Evolutionary conservation across 2,329 filamentous ascomycete species (phyloP), one percentile per base, ranked within the genome.

Genomic region (Claviceps spartinae): DNA sequence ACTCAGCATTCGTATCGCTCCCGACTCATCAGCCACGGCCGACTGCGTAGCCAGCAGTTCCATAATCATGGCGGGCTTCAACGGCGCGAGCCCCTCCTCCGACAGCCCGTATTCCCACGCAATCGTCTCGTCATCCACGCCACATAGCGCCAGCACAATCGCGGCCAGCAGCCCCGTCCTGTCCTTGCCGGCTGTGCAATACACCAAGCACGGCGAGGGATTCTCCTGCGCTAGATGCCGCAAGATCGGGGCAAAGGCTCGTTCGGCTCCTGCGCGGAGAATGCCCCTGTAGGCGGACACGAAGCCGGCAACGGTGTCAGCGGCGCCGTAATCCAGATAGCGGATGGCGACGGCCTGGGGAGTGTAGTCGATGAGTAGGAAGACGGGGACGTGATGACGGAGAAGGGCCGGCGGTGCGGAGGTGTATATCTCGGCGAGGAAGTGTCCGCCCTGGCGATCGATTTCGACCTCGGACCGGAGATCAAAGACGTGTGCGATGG

Each of bases 131-230:
- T 81, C 74, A 1, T 72, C 65, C 0, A 86, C 80, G 4, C 81
- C 81, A 8, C 80, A 80, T 30, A 88, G 71, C 26, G 76, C 68
- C 41, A 88, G 71, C 8, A 89, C 63, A 42, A 90, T 59, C 3
- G 83, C 85, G 48, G 79, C 77, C 45, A 88, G 67, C 4, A 89
- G 74, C 2, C 86, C 86, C 0, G 86, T 89, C 44, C 86, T 74
- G 63, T 90, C 86, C 66, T 90, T 90, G 13, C 86, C 86, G 0
- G 83, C 84, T 0, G 84, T 86, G 65, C 86, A 89, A 61, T 90
- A 85, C 7, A 88, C 69, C 6, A 88, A 69, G 9, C 84, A 66
- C 7, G 82, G 79, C 1, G 68, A 56, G 2, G 67, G 59, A 2
- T 71, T 62, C 4, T 61, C 57, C 18, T 59, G 56, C 60, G 77